A percentile compares a stretch with the other conserved stretches of the same genome.
phyloP scores from a whole-genome alignment of 768 basidiomycete species.

The Lactarius sp. region DNA sequence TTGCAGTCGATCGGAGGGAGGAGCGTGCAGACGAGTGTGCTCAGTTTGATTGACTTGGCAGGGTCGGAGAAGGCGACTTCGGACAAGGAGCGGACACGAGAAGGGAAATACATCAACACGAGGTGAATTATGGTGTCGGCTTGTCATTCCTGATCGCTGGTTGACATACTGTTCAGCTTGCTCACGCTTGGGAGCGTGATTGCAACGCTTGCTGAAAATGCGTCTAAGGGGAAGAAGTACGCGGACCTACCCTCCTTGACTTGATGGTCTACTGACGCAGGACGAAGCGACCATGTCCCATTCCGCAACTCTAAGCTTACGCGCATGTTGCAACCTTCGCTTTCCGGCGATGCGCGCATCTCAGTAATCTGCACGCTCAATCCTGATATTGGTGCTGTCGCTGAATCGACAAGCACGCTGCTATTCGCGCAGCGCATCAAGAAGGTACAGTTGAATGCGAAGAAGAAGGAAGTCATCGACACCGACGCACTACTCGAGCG shows the following conservation, averaged over 20 bases:
- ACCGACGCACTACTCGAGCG: slow-evolving; percentile 91
- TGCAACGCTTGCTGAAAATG: slow-evolving; percentile 85
- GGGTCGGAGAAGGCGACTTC: slow-evolving; percentile 96
- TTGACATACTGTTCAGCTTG: slow-evolving; percentile 44
- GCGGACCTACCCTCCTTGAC: slow-evolving; percentile 20
- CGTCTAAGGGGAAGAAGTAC: slow-evolving; percentile 67
- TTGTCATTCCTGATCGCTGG: slow-evolving; percentile 2
- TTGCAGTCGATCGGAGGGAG: slow-evolving; percentile 74
- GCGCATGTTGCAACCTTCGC: slow-evolving; percentile 88
- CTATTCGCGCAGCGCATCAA: slow-evolving; percentile 90
- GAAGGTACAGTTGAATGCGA: slow-evolving; percentile 82
- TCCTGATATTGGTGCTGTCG: slow-evolving; percentile 70
- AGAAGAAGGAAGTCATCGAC: slow-evolving; percentile 91
- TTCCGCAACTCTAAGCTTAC: slow-evolving; percentile 96
- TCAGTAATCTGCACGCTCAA: slow-evolving; percentile 96
- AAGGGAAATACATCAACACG: slow-evolving; percentile 96
- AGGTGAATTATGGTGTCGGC: slow-evolving; percentile 40
- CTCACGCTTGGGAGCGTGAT: slow-evolving; percentile 93
- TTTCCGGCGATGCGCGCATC: slow-evolving; percentile 93
- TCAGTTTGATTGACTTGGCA: slow-evolving; percentile 91
- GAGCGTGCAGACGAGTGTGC: slow-evolving; percentile 71
- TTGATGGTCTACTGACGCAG: slow-evolving; percentile 6
- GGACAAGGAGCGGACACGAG: slow-evolving; percentile 91
- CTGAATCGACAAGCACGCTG: slow-evolving; percentile 84
- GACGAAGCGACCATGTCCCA: slow-evolving; percentile 76